phyloP scores from a whole-genome alignment of 129 eudicot species.

The Dittrichia graveolens region DNA sequence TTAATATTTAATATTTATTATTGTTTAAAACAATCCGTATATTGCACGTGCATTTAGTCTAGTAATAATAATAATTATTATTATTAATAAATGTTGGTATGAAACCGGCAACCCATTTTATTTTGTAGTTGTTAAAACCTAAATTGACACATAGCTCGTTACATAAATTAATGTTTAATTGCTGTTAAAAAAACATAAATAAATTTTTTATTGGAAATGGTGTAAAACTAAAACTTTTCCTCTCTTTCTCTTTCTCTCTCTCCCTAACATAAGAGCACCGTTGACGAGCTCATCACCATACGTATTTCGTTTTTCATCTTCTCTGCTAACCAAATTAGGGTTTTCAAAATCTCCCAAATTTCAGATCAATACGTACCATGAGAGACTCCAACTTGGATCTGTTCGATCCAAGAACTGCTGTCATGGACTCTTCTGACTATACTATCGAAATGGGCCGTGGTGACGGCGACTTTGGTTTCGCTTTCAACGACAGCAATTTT shows the following conservation, averaged over 20 bases:
- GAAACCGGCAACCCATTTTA: too few species aligned
- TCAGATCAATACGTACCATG: conserved; percentile 38
- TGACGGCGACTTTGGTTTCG: conserved; percentile 87
- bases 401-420: conserved; percentile 78
- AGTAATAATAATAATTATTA: too few species aligned
- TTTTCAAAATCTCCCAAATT: conserved; percentile 26
- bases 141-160: too few species aligned
- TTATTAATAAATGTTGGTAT: too few species aligned
- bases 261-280: conserved; percentile 1
- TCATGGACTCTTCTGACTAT: conserved; percentile 73
- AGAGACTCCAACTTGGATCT: conserved; percentile 69
- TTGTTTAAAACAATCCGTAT: too few species aligned
- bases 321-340: conserved; percentile 40
- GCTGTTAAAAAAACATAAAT: too few species aligned
- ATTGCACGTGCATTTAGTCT: too few species aligned
- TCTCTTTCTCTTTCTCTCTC: too few species aligned
- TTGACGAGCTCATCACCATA: conserved; percentile 34
- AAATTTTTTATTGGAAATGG: too few species aligned
- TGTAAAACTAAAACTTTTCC: not conserved
- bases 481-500: conserved; percentile 88
- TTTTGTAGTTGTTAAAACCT: too few species aligned
- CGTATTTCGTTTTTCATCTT: conserved; percentile 33
- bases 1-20: too few species aligned
- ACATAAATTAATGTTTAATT: too few species aligned
- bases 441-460: conserved; percentile 50